Evolutionary conservation across 305 asterid species (phyloP).

Genomic region (Fraxinus dipetala): DNA sequence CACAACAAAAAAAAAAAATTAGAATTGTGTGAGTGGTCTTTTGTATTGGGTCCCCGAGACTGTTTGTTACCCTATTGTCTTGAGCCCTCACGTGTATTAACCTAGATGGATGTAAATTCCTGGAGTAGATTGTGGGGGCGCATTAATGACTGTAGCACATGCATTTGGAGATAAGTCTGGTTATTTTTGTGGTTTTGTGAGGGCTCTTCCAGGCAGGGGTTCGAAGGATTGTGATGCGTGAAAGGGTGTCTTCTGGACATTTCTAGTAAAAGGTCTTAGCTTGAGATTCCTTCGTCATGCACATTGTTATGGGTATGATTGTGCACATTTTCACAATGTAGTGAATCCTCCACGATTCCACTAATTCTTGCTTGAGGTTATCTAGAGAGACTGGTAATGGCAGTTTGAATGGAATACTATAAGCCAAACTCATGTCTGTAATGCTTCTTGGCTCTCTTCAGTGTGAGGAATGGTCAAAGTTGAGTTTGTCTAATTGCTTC

Average conservation of each 20-base stretch:
- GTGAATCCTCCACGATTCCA: background rate
- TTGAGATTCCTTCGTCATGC: background rate
- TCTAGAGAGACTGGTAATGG: background rate
- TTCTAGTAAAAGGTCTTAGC: background rate
- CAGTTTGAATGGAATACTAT: background rate
- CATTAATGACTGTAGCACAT: background rate
- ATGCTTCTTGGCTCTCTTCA: background rate
- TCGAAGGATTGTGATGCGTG: background rate
- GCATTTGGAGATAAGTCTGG: background rate
- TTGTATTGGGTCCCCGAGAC: background rate
- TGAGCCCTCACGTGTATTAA: background rate
- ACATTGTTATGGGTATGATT: background rate
- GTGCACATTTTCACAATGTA: background rate
- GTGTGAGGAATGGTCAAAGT: background rate
- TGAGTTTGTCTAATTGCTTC: background rate
- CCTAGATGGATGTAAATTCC: background rate
- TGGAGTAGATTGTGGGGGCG: background rate
- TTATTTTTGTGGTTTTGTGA: background rate
- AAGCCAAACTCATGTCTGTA: background rate
- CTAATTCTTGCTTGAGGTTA: background rate
- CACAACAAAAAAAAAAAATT: background rate
- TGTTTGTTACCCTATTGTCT: background rate
- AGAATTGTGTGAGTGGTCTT: background rate
- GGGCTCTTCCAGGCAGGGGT: background rate
- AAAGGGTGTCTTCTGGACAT: background rate